Conservation (phyloP, 164 flowering plant species). For the Vitis riparia region DNA sequence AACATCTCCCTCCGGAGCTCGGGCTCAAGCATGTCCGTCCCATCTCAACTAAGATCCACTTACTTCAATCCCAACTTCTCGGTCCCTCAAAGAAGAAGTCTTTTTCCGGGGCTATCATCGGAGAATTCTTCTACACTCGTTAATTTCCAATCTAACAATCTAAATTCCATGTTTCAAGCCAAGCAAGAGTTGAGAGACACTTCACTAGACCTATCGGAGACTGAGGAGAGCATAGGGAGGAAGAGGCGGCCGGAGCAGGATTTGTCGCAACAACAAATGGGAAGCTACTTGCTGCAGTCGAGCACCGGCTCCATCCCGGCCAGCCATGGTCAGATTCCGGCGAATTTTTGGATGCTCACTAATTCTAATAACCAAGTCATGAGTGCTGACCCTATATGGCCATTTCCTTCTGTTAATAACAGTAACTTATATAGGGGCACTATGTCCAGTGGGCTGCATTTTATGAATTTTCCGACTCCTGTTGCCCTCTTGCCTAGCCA, state of each 20-base stretch:
- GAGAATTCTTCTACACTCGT: constrained; percentile 33
- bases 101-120: constrained; percentile 41
- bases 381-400: constrained; percentile 64
- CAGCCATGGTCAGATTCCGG: constrained; percentile 57
- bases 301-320: constrained; percentile 50
- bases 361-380: constrained; percentile 56
- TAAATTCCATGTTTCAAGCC: constrained; percentile 32
- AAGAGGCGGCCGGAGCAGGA: constrained; percentile 41
- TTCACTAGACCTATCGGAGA: constrained; percentile 43
- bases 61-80: constrained; percentile 46
- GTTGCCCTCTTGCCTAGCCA: constrained; percentile 59
- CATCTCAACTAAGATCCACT: constrained; percentile 55
- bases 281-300: constrained; percentile 60
- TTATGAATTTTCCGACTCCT: constrained; percentile 64
- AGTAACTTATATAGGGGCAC: constrained; percentile 46
- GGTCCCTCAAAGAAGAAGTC: constrained; percentile 27
- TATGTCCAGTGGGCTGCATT: constrained; percentile 62
- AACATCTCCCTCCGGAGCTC: constrained; percentile 65
- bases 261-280: constrained; percentile 42
- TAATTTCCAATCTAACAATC: constrained; percentile 33
- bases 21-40: constrained; percentile 60
- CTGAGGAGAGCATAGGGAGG: constrained; percentile 32
- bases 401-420: constrained; percentile 48
- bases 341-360: constrained; percentile 84
- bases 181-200: constrained; percentile 49